Base-by-base conservation (phyloP, 2,329 filamentous ascomycete species). In the Cladosporium sp. region DNA sequence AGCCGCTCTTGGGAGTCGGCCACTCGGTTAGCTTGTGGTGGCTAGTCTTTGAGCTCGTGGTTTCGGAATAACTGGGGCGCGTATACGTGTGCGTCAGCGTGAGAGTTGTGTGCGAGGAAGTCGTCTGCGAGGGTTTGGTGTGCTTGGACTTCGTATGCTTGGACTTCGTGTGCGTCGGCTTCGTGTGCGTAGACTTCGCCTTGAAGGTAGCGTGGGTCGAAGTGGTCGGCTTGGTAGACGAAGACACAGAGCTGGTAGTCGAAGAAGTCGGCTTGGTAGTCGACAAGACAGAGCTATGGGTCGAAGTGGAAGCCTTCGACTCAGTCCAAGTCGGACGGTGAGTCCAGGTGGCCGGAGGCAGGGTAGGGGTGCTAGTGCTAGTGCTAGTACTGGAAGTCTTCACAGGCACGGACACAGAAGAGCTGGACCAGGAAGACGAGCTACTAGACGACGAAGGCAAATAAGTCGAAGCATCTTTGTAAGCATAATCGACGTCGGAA, bases 401-500 rank as follows among this genome's bases (percentile, higher is more conserved):
- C 15, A 11, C 15, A 15, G 32, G 32, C 36, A 19, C 11, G 33
- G 20, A 9, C 20, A n/a, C 5, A 13, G 22, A 6, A 36, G 20
- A 27, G 13, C 33, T 27, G 15, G n/a, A 30, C 16, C 22, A 35
- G 29, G 13, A n/a, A 38, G 36, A 13, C 19, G 18, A 4, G 11
- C 36, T 38, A 4, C 30, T 13, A 33, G 30, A 43, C 29, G 41
- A 25, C 11, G 32, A 11, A 19, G 43, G 33, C 11, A 46, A 9
- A 7, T 46, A 9, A 18, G 30, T 42, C 12, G 38, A n/a, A 9
- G 22, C 22, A 19, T 50, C 33, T 39, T 50, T 50, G 47, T 38
- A 50, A 20, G 47, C 47, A 16, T 43, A 50, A 36, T 57, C 54
- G 27, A 57, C 55, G 27, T 40, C n/a, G 11, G 36, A 16, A 35